Conservation (phyloP, 169 alveolate species). For the Babesia bigemina region DNA sequence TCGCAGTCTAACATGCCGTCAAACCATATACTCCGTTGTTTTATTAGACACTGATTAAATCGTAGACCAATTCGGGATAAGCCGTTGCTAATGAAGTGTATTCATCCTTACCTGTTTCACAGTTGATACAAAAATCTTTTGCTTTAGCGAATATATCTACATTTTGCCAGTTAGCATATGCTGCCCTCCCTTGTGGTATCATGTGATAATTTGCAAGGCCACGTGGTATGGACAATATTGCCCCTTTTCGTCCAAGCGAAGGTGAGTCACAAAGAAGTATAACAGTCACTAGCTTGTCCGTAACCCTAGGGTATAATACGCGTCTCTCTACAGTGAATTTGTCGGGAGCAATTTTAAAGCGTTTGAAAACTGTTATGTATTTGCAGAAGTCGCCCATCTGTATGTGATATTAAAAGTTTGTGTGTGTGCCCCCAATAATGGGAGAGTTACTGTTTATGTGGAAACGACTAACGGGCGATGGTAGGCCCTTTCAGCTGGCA, state of each 20-base stretch:
- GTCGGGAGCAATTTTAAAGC: slow-evolving; percentile 29
- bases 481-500: no score
- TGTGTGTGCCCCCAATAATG: not conserved
- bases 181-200: slow-evolving; percentile 53
- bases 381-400: not conserved
- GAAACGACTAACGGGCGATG: no score
- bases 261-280: slow-evolving; percentile 38
- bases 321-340: slow-evolving; percentile 41
- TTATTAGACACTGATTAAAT: no score
- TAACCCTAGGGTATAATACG: slow-evolving; percentile 40
- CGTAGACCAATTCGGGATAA: no score
- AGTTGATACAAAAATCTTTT: no score
- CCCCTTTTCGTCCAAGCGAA: slow-evolving; percentile 50
- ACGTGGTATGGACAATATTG: slow-evolving; percentile 23
- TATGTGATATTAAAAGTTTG: not conserved
- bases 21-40: no score
- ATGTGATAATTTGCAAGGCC: slow-evolving; percentile 58
- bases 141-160: slow-evolving; percentile 33
- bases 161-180: slow-evolving; percentile 58
- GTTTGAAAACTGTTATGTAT: slow-evolving; percentile 19
- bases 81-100: no score
- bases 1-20: no score
- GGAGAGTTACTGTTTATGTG: no score
- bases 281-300: slow-evolving; percentile 42
- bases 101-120: no score